Evolutionary conservation across 768 basidiomycete genomes (phyloP), one percentile per base, ranked within the genome.

Genomic region (Lactifluus subvellereus): DNA sequence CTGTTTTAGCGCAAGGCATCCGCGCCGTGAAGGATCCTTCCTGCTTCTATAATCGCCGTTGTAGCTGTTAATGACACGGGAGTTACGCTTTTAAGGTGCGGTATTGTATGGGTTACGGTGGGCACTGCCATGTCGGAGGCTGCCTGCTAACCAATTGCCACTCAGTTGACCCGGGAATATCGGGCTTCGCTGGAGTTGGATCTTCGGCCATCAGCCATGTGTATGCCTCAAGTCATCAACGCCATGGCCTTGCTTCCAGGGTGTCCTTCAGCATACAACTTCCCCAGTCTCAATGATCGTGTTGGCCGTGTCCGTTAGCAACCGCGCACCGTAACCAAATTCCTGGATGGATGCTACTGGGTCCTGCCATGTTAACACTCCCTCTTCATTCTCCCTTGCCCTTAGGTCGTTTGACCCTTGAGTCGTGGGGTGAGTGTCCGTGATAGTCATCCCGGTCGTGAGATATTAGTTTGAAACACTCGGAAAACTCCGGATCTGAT

Each of bases 201-300:
- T 61, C 48, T 50, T 57, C 40, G 40, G 45, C 30, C 48, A 16
- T 37, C 54, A 45, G 18, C 55, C 56, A 62, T 50, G 61, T 20
- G 55, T 62, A 55, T n/a, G 42, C 54, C 61, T 57, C 61, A 40
- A 58, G 56, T 58, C 43, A 43, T 30, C 56, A 53, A 58, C 43
- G 51, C 56, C 56, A 62, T 51, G 49, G 32, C 61, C 49, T 62
- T 27, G 47, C 54, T 42, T 30, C 38, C 30, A 54, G 53, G 43
- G 27, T 38, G 32, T 43, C 54, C 37, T 54, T 61, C 53, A 40
- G 18, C 35, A 48, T 37, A 8, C n/a, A 7, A 38, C 57, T 22
- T 48, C 45, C 32, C 47, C 11, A 48, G 40, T 55, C n/a, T 38
- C 33, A 6, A 16, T 37, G 35, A 14, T 10, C 4, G 20, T 11